Conservation (phyloP, 108 stramenopile species). For the Fragilaria crotonensis region DNA sequence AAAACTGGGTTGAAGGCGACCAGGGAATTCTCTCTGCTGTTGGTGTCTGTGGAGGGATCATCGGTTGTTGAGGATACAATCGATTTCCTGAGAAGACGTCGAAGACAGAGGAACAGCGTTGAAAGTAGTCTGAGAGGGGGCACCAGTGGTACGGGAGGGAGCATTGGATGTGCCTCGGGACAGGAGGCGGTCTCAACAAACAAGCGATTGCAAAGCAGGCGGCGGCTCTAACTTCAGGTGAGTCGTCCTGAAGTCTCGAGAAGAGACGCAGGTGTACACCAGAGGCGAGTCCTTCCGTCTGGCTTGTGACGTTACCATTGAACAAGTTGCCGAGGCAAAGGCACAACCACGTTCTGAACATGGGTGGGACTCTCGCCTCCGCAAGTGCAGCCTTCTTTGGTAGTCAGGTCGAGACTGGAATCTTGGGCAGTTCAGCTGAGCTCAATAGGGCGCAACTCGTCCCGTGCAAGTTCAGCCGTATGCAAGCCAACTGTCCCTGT, state of each 20-base stretch:
- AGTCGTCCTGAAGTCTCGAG: slow-evolving; percentile 42
- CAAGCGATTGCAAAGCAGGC: slow-evolving; percentile 85
- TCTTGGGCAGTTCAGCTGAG: slow-evolving; percentile 37
- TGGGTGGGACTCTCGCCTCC: slow-evolving; percentile 23
- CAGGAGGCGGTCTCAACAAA: slow-evolving; percentile 41
- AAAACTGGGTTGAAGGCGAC: neutral
- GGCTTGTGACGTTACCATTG: slow-evolving; percentile 51
- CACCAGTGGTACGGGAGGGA: neutral
- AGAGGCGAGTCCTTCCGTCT: slow-evolving; percentile 48
- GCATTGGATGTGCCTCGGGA: slow-evolving; percentile 4
- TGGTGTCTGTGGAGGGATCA: neutral
- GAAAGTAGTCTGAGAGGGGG: neutral
- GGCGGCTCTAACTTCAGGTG: slow-evolving; percentile 73
- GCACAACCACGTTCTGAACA: slow-evolving; percentile 78
- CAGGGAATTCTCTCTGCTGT: slow-evolving; percentile 2
- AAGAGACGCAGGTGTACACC: slow-evolving; percentile 63
- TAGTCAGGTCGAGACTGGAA: slow-evolving; percentile 15
- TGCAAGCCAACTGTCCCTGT: slow-evolving; percentile 80
- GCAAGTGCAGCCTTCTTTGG: neutral
- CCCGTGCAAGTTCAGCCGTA: slow-evolving; percentile 71
- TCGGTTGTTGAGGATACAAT: neutral
- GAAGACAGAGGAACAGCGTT: slow-evolving; percentile 8
- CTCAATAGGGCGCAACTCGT: slow-evolving; percentile 50
- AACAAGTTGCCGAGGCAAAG: slow-evolving; percentile 76
- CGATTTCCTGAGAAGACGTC: neutral